Percentiles rank a stretch among this genome's conserved stretches.
These are phyloP conservation scores for Aristolochia californica DNA, from an alignment of 164 flowering plant genomes.

Conservation along the genomic window DNA sequence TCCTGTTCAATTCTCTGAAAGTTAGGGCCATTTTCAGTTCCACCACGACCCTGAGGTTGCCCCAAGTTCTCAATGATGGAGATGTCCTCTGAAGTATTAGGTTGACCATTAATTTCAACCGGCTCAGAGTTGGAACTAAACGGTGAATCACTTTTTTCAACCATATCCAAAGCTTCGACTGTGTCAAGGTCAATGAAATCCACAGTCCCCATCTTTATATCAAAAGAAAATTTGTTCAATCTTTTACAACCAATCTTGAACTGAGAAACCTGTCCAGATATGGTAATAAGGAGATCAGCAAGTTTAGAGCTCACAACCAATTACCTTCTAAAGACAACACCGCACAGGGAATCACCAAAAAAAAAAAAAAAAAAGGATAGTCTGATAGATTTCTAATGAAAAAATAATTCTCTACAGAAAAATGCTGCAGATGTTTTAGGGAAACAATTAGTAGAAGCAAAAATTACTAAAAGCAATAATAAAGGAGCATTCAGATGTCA, in stretches of 20 bases:
- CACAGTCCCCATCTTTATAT: slow-evolving; percentile 34
- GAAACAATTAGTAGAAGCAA: too few species aligned
- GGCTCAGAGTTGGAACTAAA: slow-evolving; percentile 6
- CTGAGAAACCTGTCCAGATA: not conserved
- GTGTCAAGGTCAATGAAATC: slow-evolving; percentile 26
- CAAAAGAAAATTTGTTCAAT: not conserved
- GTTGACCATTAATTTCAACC: not conserved
- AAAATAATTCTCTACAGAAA: too few species aligned
- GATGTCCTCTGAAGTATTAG: not conserved
- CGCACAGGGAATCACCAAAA: too few species aligned
- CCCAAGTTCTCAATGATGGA: slow-evolving; percentile 13
- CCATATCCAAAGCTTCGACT: slow-evolving; percentile 18
- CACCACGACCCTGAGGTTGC: slow-evolving; percentile 8
- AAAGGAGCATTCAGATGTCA: too few species aligned
- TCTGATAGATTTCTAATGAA: too few species aligned
- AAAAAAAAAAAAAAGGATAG: too few species aligned
- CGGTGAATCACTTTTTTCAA: slow-evolving; percentile 17
- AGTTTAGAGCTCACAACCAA: too few species aligned
- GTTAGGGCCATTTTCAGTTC: slow-evolving; percentile 12
- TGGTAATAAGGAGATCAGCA: not conserved
- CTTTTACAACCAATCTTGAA: not conserved
- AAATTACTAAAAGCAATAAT: too few species aligned
- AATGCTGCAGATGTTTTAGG: too few species aligned
- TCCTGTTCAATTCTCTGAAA: slow-evolving; percentile 13
- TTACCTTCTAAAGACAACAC: too few species aligned